Base-by-base conservation (phyloP, 2,329 filamentous ascomycete species). In the Simplicillium aogashimaense region DNA sequence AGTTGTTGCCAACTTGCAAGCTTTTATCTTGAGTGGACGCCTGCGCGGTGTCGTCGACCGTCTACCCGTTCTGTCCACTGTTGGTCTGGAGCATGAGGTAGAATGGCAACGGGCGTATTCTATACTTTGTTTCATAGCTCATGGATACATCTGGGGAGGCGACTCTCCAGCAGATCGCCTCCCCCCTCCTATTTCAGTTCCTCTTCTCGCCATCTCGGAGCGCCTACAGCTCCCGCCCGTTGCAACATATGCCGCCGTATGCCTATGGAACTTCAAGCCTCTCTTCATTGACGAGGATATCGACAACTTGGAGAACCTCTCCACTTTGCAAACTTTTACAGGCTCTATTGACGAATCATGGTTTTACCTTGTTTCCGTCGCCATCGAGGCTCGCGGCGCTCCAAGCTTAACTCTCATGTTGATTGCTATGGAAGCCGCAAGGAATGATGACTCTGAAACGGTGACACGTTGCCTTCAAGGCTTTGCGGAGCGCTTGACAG, bases 101-200 rank as follows among this genome's bases (percentile, higher is more conserved):
- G 88, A 98, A 72, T 97, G 90, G 92, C 80, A 87, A 54, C 77
- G 92, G 53, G 92, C 92, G 46, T 97, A 97, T 66, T 83, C 84
- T 43, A 72, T 95, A 40, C 72, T 98, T 42, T 83, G 80, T 44
- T 95, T 97, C 64, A 87, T 97, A 63, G 76, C 88, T 29, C 90
- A 98, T 65, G 85, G 82, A 50, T 98, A 97, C 66, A 86, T 98
- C 56, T 98, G 92, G 92, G 86, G 87, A 55, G 90, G 87, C 60
- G 84, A 94, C 54, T 76, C 70, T 51, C 89, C 92, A 35, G 74
- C 76, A 49, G 88, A 94, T 56, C 70, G 72, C 39, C 65, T 98
- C 38, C 92, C 92, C 36, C 78, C 85, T 18, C 70, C 86, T 43
- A 78, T 98, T 47, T 86, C 90, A 6, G 75, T 89, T 25, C 92